Percentiles rank a stretch among this genome's conserved stretches.
These are phyloP conservation scores for Neoscytalidium dimidiatum DNA, from an alignment of 2,329 filamentous ascomycete genomes.

Conservation along the genomic window DNA sequence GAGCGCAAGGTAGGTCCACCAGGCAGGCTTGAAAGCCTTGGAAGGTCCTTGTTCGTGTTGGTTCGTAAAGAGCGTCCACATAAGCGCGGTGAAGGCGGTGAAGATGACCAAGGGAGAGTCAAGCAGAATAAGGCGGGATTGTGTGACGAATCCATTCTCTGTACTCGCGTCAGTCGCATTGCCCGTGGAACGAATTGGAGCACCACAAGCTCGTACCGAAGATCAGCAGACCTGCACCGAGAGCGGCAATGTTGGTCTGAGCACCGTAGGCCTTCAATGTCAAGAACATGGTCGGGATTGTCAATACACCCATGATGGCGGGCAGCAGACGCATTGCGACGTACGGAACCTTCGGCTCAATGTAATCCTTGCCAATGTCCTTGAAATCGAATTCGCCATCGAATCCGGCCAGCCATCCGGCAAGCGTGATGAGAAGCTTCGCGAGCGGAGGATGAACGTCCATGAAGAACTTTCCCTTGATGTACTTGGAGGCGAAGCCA, in stretches of 20 bases:
- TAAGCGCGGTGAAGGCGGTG: conserved; percentile 85
- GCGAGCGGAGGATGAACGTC: conserved; percentile 98
- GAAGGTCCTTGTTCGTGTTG: conserved; percentile 91
- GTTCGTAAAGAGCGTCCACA: conserved; percentile 92
- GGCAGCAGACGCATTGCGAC: conserved; percentile 96
- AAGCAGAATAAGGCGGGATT: conserved; percentile 92
- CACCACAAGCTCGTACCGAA: conserved; percentile 65
- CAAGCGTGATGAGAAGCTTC: conserved; percentile 93
- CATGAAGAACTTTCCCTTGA: conserved; percentile 99
- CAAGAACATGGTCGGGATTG: conserved; percentile 91
- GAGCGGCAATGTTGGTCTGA: conserved; percentile 77
- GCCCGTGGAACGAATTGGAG: background rate
- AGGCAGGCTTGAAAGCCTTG: conserved; percentile 83
- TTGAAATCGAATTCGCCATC: conserved; percentile 98
- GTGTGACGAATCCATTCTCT: conserved; percentile 96
- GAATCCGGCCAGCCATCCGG: conserved; percentile 93
- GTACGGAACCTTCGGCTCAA: conserved; percentile 93
- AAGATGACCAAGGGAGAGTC: conserved; percentile 93
- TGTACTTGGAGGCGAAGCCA: conserved; percentile 97
- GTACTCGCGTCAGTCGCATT: conserved; percentile 25
- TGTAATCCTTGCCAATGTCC: conserved; percentile 97
- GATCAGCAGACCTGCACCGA: conserved; percentile 84
- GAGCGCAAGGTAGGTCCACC: conserved; percentile 97
- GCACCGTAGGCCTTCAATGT: conserved; percentile 90
- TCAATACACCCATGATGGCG: conserved; percentile 81